These are phyloP conservation scores for Magnusiomyces suaveolens DNA, from an alignment of 1,139 yeast species.

Conservation along the genomic window DNA sequence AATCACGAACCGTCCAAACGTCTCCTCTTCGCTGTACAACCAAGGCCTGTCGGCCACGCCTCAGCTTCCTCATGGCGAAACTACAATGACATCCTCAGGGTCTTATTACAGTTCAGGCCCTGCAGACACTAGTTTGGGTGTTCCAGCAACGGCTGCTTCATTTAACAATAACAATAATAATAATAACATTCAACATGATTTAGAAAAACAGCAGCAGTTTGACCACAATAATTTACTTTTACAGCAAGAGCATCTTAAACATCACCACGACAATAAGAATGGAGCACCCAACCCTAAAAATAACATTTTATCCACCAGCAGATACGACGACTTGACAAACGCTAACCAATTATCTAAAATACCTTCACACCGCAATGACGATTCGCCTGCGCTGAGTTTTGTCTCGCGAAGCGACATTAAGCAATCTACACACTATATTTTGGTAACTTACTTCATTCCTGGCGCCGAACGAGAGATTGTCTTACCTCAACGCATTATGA, in stretches of 20 bases:
- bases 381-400: slow-evolving; percentile 17
- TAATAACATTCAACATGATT: background rate
- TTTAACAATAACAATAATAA: too few relatives aligned
- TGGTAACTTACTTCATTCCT: slow-evolving; percentile 70
- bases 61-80: background rate
- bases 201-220: background rate
- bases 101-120: background rate
- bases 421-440: slow-evolving; percentile 60
- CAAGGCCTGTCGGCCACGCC: slow-evolving; percentile 12
- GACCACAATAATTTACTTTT: background rate
- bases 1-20: background rate
- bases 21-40: slow-evolving; percentile 11
- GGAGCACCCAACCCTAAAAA: background rate
- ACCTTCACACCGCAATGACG: background rate
- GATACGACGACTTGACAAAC: too few relatives aligned
- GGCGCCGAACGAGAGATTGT: slow-evolving; percentile 68
- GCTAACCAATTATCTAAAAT: background rate
- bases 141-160: background rate
- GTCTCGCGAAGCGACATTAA: slow-evolving; percentile 57
- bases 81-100: background rate
- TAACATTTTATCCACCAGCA: background rate
- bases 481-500: slow-evolving; percentile 59
- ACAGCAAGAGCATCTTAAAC: background rate
- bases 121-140: background rate
- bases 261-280: background rate